These are phyloP conservation scores for Metschnikowia cubensis DNA, from an alignment of 805 yeast species.

Conservation along the genomic window DNA sequence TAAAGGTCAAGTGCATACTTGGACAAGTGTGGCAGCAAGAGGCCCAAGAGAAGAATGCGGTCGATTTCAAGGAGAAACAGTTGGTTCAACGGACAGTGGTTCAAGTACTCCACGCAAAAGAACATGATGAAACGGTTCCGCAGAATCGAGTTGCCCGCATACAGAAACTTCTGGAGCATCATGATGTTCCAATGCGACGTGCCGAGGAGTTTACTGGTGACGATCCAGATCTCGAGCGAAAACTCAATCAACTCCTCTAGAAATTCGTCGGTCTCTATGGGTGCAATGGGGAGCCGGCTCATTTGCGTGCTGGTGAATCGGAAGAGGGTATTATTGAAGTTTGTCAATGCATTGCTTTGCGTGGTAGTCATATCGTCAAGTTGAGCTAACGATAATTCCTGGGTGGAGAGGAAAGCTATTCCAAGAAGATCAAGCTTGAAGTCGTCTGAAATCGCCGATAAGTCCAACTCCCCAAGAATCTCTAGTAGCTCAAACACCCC, in stretches of 20 bases:
- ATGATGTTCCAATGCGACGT: slow-evolving; percentile 34
- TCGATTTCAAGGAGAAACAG: slow-evolving; percentile 13
- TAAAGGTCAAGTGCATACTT: slow-evolving; percentile 24
- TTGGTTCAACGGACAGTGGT: slow-evolving; percentile 18
- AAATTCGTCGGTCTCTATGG: slow-evolving; percentile 19
- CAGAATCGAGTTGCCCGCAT: slow-evolving; percentile 37
- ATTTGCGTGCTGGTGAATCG: slow-evolving; percentile 25
- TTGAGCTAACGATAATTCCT: slow-evolving; percentile 4
- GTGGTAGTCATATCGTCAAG: slow-evolving; percentile 15
- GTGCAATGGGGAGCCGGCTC: slow-evolving; percentile 34
- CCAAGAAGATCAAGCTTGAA: slow-evolving; percentile 8
- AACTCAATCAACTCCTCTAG: slow-evolving; percentile 24
- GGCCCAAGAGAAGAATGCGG: slow-evolving; percentile 20
- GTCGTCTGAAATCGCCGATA: slow-evolving; percentile 5
- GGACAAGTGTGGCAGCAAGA: slow-evolving; percentile 25
- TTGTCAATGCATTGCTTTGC: slow-evolving; percentile 15
- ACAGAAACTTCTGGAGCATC: slow-evolving; percentile 36
- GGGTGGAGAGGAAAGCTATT: slow-evolving; percentile 9
- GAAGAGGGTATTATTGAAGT: slow-evolving; percentile 11
- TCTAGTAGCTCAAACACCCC: slow-evolving; percentile 9
- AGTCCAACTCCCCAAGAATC: slow-evolving; percentile 5
- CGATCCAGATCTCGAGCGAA: slow-evolving; percentile 30
- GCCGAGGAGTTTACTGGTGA: slow-evolving; percentile 15
- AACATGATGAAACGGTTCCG: slow-evolving; percentile 30
- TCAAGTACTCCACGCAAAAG: slow-evolving; percentile 25